These are phyloP conservation scores for Testicularia cyperi DNA, from an alignment of 1,284 basidiomycete species.

Conservation along the genomic window DNA sequence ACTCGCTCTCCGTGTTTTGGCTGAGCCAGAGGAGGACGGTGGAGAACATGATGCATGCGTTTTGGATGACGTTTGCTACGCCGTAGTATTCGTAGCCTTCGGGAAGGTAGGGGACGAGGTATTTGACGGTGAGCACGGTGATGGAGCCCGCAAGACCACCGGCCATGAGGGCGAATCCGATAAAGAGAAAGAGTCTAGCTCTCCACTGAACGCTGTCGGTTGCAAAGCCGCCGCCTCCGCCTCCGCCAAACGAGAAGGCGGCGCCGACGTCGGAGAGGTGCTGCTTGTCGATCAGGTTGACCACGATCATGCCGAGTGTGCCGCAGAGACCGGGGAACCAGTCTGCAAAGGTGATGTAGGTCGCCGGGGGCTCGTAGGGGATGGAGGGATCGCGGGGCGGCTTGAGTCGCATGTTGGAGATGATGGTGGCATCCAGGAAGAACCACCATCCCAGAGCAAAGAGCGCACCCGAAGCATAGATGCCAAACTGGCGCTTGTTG, in stretches of 20 bases:
- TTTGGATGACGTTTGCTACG: conserved; percentile 89
- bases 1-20: conserved; percentile 76
- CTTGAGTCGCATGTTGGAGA: conserved; percentile 70
- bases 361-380: conserved; percentile 72
- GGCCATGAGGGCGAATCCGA: conserved; percentile 95
- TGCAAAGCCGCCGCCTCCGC: conserved; percentile 64
- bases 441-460: conserved; percentile 92
- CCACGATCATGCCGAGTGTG: conserved; percentile 87
- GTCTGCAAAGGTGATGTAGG: conserved; percentile 86
- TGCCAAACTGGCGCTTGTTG: conserved; percentile 77
- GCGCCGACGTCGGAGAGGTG: conserved; percentile 68
- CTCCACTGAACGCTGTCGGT: conserved; percentile 75
- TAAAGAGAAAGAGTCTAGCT: conserved; percentile 83
- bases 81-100: conserved; percentile 86
- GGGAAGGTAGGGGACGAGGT: conserved; percentile 73
- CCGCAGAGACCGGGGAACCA: conserved; percentile 94
- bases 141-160: conserved; percentile 91
- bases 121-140: conserved; percentile 87
- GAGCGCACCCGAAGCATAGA: conserved; percentile 86
- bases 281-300: conserved; percentile 94
- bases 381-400: conserved; percentile 68
- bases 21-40: conserved; percentile 82
- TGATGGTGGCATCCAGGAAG: conserved; percentile 89
- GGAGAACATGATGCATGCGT: conserved; percentile 86
- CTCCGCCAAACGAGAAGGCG: conserved; percentile 41